Evolutionary conservation across 169 alveolate genomes (phyloP).

Genomic region (Babesia divergens): DNA sequence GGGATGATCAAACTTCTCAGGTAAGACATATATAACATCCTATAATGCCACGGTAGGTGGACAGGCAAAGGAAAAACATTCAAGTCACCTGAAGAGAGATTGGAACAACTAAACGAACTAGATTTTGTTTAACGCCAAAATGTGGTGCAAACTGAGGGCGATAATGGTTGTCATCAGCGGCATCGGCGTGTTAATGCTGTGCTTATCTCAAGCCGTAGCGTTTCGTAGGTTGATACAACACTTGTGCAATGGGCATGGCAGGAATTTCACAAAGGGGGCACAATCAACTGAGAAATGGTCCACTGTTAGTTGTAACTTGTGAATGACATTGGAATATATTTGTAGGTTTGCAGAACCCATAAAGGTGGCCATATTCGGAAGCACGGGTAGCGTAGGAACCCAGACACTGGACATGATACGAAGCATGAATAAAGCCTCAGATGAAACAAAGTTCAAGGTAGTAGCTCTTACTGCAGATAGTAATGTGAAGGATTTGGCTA

Average conservation of each 20-base stretch:
- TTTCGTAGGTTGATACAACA: conserved; percentile 5
- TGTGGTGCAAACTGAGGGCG: background rate
- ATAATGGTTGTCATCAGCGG: background rate
- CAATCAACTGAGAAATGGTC: background rate
- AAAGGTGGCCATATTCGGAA: conserved; percentile 71
- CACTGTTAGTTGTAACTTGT: background rate
- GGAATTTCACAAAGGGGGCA: background rate
- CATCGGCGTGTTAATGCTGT: background rate
- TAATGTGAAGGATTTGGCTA: conserved; percentile 59
- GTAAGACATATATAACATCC: background rate
- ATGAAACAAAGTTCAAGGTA: conserved; percentile 64
- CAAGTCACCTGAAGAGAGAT: conserved; percentile 28
- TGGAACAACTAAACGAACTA: conserved; percentile 33
- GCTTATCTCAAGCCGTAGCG: background rate
- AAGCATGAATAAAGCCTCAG: conserved; percentile 48
- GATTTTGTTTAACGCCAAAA: background rate
- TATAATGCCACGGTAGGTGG: conserved; percentile 16
- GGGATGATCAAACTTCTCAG: conserved; percentile 29
- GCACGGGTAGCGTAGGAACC: conserved; percentile 82
- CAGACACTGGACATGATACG: conserved; percentile 74
- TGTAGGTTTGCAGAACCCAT: conserved; percentile 27
- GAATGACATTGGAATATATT: background rate
- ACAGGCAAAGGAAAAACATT: conserved; percentile 33
- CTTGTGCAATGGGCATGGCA: background rate
- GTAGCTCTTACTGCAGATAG: conserved; percentile 78